Percentiles rank a stretch among this genome's conserved stretches.
These are phyloP conservation scores for Metarhizium brunneum DNA, from an alignment of 2,329 filamentous ascomycete species.

Conservation along the genomic window DNA sequence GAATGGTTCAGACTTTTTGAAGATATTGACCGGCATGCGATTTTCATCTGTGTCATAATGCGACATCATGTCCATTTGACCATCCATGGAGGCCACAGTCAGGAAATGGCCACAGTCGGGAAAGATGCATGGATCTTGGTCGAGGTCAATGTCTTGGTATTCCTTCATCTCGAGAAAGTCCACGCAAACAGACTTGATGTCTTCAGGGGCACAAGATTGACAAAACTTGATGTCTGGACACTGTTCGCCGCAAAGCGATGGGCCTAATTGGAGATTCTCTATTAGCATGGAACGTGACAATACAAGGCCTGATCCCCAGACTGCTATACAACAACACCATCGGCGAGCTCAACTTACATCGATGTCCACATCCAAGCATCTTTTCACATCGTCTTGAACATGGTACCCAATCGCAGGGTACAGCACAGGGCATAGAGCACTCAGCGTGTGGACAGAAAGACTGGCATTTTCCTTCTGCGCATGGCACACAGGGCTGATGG, in stretches of 20 bases:
- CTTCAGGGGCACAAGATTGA: slow-evolving; percentile 40
- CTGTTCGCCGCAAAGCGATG: slow-evolving; percentile 53
- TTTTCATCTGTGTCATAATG: slow-evolving; percentile 35
- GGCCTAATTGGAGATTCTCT: slow-evolving; percentile 18
- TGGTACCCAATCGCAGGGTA: slow-evolving; percentile 57
- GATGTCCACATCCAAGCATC: slow-evolving; percentile 48
- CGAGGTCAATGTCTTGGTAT: slow-evolving; percentile 49
- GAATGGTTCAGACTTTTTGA: slow-evolving; percentile 34
- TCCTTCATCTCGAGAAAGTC: slow-evolving; percentile 46
- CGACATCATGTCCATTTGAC: slow-evolving; percentile 42
- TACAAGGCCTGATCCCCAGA: background rate
- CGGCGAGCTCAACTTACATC: slow-evolving; percentile 28
- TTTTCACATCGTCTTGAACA: slow-evolving; percentile 51
- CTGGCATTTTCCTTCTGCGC: slow-evolving; percentile 42
- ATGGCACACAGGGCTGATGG: slow-evolving; percentile 51
- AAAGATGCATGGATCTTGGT: slow-evolving; percentile 53
- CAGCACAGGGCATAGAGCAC: slow-evolving; percentile 51
- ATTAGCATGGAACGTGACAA: background rate
- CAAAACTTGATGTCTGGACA: slow-evolving; percentile 47
- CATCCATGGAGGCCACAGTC: slow-evolving; percentile 51
- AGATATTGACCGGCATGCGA: slow-evolving; percentile 23
- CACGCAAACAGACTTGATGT: slow-evolving; percentile 36
- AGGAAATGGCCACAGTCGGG: slow-evolving; percentile 55
- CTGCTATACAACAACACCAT: background rate
- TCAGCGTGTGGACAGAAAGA: slow-evolving; percentile 45